These are phyloP conservation scores for Aegilops speltoides DNA, from an alignment of 176 grass and related monocot species.

Conservation along the genomic window DNA sequence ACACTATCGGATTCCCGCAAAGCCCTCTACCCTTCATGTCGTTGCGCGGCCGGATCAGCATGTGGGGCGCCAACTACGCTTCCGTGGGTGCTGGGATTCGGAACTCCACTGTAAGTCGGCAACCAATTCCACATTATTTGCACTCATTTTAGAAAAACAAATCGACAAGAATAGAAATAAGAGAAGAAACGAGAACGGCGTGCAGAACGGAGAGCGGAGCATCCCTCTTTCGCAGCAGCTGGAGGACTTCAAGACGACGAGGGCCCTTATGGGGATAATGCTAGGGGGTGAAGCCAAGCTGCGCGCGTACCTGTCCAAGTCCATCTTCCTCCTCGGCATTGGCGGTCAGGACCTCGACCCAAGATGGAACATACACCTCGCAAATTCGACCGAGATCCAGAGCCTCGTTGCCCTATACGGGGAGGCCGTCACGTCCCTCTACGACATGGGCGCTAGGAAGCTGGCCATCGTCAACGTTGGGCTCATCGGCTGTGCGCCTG, in stretches of 20 bases:
- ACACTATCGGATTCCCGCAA: constrained; percentile 5
- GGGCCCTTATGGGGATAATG: neutral
- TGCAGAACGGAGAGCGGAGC: neutral
- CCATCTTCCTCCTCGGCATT: constrained; percentile 4
- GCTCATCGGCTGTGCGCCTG: too few species aligned
- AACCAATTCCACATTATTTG: too few species aligned
- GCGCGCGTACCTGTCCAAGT: neutral
- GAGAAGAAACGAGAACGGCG: too few species aligned
- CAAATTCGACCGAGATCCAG: neutral
- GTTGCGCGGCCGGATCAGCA: neutral
- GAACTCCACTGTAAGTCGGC: neutral
- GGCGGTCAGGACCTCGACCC: constrained; percentile 2
- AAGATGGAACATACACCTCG: neutral
- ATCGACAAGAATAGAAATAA: too few species aligned
- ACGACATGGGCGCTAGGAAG: too few species aligned
- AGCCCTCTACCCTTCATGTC: constrained; percentile 35
- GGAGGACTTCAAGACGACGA: neutral
- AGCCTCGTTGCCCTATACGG: neutral
- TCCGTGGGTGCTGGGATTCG: constrained; percentile 4
- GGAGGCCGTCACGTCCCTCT: too few species aligned
- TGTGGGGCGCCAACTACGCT: neutral
- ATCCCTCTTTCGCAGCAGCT: constrained; percentile 19
- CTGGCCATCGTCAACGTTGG: too few species aligned
- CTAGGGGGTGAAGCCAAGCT: neutral
- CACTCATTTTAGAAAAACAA: too few species aligned